phyloP scores from a whole-genome alignment of 306 rosid species.

The Fragaria nilgerrensis region DNA sequence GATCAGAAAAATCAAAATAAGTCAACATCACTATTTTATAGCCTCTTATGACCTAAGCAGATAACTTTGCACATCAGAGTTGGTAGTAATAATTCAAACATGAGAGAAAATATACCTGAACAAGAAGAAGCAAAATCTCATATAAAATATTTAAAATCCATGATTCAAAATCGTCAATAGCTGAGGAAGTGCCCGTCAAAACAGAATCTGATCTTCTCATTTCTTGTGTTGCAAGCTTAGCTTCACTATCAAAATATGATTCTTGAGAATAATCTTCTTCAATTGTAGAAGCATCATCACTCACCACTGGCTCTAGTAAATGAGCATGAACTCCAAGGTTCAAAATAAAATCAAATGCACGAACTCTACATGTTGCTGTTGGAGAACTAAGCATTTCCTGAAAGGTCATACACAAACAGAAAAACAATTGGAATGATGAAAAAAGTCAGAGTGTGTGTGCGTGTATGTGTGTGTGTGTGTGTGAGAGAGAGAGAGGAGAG shows the following conservation, averaged over 20 bases:
- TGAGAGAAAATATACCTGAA: slow-evolving; percentile 64
- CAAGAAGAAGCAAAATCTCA: slow-evolving; percentile 89
- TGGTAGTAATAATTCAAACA: slow-evolving; percentile 3
- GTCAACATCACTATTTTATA: slow-evolving; percentile 1
- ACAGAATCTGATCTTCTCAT: slow-evolving; percentile 46
- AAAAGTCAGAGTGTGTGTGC: neutral
- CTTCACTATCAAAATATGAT: slow-evolving; percentile 63
- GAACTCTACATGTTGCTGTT: slow-evolving; percentile 70
- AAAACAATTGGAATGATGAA: slow-evolving; percentile 24
- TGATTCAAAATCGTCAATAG: slow-evolving; percentile 70
- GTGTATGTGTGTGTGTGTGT: neutral
- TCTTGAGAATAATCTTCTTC: slow-evolving; percentile 92
- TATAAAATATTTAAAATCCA: slow-evolving; percentile 91
- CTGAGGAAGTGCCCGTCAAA: slow-evolving; percentile 48
- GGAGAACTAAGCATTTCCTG: slow-evolving; percentile 96
- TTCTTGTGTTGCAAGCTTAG: slow-evolving; percentile 63
- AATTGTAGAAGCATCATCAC: slow-evolving; percentile 59
- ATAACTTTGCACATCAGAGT: neutral
- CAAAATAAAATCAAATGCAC: slow-evolving; percentile 95
- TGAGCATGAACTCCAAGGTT: slow-evolving; percentile 99
- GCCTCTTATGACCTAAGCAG: neutral
- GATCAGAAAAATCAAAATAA: neutral
- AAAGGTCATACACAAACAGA: slow-evolving; percentile 25
- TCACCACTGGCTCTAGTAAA: slow-evolving; percentile 77
- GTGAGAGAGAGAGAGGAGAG: neutral